Conservation (phyloP, 2,329 filamentous ascomycete species). For the Pyrenochaeta sp. region DNA sequence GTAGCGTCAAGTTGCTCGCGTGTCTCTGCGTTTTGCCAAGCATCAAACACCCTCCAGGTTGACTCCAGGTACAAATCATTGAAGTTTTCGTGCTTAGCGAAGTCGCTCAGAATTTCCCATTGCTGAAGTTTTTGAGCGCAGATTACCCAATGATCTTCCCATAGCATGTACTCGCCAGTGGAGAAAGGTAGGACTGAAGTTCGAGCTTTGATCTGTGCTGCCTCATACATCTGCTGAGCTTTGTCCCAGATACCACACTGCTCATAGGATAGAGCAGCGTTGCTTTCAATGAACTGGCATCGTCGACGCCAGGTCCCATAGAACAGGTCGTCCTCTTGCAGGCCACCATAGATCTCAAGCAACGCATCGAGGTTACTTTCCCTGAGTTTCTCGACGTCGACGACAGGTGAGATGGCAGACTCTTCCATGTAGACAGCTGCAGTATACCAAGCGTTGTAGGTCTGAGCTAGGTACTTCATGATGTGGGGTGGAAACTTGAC, state of each 20-base stretch:
- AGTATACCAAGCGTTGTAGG: constrained; percentile 98
- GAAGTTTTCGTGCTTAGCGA: constrained; percentile 98
- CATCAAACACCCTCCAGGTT: constrained; percentile 93
- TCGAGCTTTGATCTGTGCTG: constrained; percentile 94
- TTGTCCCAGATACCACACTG: constrained; percentile 99
- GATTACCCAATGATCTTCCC: constrained; percentile 99
- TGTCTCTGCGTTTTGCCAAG: constrained; percentile 87
- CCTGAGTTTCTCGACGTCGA: constrained; percentile 82
- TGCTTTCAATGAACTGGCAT: constrained; percentile 96
- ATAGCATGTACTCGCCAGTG: constrained; percentile 96
- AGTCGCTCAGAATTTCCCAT: constrained; percentile 97
- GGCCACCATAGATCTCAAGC: constrained; percentile 86
- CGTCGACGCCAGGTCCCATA: constrained; percentile 96
- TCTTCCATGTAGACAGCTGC: constrained; percentile 90
- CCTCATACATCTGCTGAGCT: constrained; percentile 95
- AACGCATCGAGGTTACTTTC: constrained; percentile 97
- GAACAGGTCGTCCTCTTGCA: constrained; percentile 96
- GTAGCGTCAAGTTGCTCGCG: constrained; percentile 89
- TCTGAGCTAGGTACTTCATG: constrained; percentile 92
- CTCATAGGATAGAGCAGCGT: constrained; percentile 95
- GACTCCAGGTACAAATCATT: constrained; percentile 95
- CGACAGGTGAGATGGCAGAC: constrained; percentile 80
- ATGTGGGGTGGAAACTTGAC: constrained; percentile 96
- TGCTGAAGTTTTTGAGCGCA: constrained; percentile 98
- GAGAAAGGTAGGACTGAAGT: constrained; percentile 97